Evolutionary conservation across 805 yeast species (phyloP), one percentile per base, ranked within the genome.

Genomic region (Maudiozyma pseudohumilis): DNA sequence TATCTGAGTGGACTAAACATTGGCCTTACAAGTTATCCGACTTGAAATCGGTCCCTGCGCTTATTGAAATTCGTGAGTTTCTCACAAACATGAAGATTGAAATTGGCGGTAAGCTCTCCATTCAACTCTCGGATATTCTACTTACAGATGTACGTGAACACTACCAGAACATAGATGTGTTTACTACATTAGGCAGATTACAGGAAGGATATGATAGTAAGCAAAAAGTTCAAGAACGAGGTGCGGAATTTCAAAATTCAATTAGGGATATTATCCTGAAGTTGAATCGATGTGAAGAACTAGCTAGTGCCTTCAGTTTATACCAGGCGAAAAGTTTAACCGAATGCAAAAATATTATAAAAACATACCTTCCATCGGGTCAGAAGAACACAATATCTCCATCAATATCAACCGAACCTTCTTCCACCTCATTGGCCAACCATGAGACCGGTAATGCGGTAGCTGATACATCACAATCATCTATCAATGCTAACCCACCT

Each of bases 261-360:
- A 53, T 84, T n/a, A 58, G 57, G 6, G 64, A 60, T 1, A 68
- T 66, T 35, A 61, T 86, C 23, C 53, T 60, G 6, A 81, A 80
- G 19, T 64, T 89, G 17, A 64, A 73, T 7, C 69, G 76, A 46
- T 71, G 85, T 32, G 79, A 77, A 18, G 75, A 73, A 45, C 53
- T 85, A 20, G 66, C 72, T 1, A 63, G 70, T 11, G 83, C 94
- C 0, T 77, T 80, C 45, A 65, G 68, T 28, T 52, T 64, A 3
- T 87, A 81, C 54, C 83, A 80, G 48, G 89, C 78, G 18, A 68
- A 67, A 15, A 74, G 83, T n/a, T 64, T 78, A 10, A 63, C 68
- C 2, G 95, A 87, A 47, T 67, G 85, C 38, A 86, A 86, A 55
- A 68, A 71, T 11, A 74, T 86, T 12, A 83, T 88, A 27, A 74